A percentile compares a stretch with the other conserved stretches of the same genome.
Evolutionary conservation across 2,329 filamentous ascomycete species (phyloP).

Genomic region (Trichoderma polysporum): DNA sequence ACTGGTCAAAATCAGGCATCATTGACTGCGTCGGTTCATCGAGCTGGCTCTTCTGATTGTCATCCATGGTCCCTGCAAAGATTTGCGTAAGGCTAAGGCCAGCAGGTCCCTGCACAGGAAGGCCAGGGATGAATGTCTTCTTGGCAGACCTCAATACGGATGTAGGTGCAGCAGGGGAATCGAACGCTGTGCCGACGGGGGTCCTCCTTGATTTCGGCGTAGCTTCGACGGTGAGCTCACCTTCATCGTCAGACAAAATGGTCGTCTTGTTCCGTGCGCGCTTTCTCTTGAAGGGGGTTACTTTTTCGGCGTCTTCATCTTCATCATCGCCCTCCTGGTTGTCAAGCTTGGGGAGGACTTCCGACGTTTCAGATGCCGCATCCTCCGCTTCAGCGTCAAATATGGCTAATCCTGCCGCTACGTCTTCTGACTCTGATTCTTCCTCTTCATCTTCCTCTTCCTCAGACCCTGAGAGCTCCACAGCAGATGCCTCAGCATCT

Average conservation of each 20-base stretch:
- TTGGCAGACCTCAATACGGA: slow-evolving; percentile 68
- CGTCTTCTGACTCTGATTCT: slow-evolving; percentile 35
- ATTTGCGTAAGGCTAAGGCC: slow-evolving; percentile 82
- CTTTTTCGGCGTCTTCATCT: slow-evolving; percentile 39
- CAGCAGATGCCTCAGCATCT: slow-evolving; percentile 40
- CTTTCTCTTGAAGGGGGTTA: slow-evolving; percentile 44
- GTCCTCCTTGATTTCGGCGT: slow-evolving; percentile 52
- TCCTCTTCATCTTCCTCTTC: slow-evolving; percentile 39
- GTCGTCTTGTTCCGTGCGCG: slow-evolving; percentile 51
- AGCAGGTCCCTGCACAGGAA: slow-evolving; percentile 60
- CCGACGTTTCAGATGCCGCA: slow-evolving; percentile 37
- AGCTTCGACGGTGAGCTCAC: slow-evolving; percentile 36
- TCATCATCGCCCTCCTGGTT: slow-evolving; percentile 30
- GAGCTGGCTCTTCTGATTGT: slow-evolving; percentile 45
- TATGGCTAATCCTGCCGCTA: slow-evolving; percentile 25
- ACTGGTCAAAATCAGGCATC: slow-evolving; percentile 58
- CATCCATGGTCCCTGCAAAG: slow-evolving; percentile 85
- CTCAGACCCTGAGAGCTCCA: slow-evolving; percentile 49
- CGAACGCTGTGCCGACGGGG: slow-evolving; percentile 41
- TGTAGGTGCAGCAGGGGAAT: slow-evolving; percentile 56
- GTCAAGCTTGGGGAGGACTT: slow-evolving; percentile 31
- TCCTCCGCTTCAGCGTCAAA: slow-evolving; percentile 43
- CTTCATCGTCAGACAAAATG: slow-evolving; percentile 62
- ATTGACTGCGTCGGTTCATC: slow-evolving; percentile 44
- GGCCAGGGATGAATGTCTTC: slow-evolving; percentile 68